Percentiles rank a stretch among this genome's conserved stretches.
phyloP scores from a whole-genome alignment of 352 stramenopile genomes.

The Phytophthora constricta region DNA sequence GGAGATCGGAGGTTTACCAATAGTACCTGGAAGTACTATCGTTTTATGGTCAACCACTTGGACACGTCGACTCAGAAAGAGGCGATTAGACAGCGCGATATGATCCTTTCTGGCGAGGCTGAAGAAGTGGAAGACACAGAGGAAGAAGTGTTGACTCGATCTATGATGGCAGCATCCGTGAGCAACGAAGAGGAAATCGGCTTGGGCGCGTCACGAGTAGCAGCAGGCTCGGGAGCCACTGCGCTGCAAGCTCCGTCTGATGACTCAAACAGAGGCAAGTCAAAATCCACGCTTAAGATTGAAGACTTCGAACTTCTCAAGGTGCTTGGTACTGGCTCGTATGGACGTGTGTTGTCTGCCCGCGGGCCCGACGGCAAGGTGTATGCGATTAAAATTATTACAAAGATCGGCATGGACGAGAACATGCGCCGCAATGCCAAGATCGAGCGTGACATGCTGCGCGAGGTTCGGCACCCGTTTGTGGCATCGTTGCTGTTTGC shows the following conservation, averaged over 20 bases:
- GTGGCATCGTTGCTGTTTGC: conserved; percentile 97
- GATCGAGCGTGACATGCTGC: conserved; percentile 95
- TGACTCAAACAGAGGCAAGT: conserved; percentile 65
- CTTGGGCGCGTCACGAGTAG: conserved; percentile 38
- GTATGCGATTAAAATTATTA: conserved; percentile 91
- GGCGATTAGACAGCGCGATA: conserved; percentile 54
- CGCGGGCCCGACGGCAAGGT: conserved; percentile 68
- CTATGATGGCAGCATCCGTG: conserved; percentile 65
- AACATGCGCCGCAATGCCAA: conserved; percentile 83
- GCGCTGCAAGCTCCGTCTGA: conserved; percentile 12
- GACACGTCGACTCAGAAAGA: conserved; percentile 60
- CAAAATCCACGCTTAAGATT: conserved; percentile 81
- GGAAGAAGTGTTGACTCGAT: conserved; percentile 63
- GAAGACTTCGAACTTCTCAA: conserved; percentile 90
- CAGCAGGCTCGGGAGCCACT: conserved; percentile 19
- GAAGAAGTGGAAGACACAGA: conserved; percentile 81
- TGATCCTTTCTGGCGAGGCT: conserved; percentile 76
- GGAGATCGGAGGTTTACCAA: conserved; percentile 78
- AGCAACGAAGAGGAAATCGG: conserved; percentile 67
- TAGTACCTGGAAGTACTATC: conserved; percentile 90
- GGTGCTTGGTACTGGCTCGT: conserved; percentile 85
- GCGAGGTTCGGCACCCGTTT: conserved; percentile 95
- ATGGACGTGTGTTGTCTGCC: conserved; percentile 84
- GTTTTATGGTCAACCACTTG: conserved; percentile 84
- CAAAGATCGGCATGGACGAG: conserved; percentile 90